Percentiles rank a stretch among this genome's conserved stretches.
Evolutionary conservation across 805 yeast species (phyloP).

Genomic region (Sporopachydermia lactativora): DNA sequence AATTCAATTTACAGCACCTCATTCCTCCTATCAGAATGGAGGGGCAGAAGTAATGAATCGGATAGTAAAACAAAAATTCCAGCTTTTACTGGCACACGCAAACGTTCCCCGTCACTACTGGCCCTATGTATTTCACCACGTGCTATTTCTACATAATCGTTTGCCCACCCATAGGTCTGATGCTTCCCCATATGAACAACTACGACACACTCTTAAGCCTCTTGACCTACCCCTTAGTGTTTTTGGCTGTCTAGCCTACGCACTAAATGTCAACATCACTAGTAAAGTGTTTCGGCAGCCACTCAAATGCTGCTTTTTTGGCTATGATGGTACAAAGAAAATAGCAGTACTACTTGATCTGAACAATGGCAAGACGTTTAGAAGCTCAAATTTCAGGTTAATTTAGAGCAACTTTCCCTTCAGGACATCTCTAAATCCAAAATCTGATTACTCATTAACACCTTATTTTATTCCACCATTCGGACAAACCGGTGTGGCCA

Average conservation of each 20-base stretch:
- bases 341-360: too few species aligned
- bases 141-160: background rate
- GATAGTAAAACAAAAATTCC: background rate
- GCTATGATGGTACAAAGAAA: background rate
- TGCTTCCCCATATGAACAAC: background rate
- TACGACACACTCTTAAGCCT: background rate
- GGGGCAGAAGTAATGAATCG: background rate
- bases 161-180: background rate
- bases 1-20: background rate
- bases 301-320: background rate
- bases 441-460: too few species aligned
- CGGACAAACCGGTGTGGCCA: too few species aligned
- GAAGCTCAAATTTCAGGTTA: too few species aligned
- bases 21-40: conserved; percentile 1
- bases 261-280: background rate
- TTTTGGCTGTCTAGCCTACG: background rate
- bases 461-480: too few species aligned
- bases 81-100: background rate
- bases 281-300: background rate
- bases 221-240: background rate
- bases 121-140: conserved; percentile 1
- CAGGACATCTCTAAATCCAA: too few species aligned
- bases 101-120: background rate
- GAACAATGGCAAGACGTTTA: too few species aligned
- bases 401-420: too few species aligned